Evolutionary conservation across 495 filamentous ascomycete species (phyloP), one percentile per base, ranked within the genome.

Genomic region (Jackrogersella multiformis): DNA sequence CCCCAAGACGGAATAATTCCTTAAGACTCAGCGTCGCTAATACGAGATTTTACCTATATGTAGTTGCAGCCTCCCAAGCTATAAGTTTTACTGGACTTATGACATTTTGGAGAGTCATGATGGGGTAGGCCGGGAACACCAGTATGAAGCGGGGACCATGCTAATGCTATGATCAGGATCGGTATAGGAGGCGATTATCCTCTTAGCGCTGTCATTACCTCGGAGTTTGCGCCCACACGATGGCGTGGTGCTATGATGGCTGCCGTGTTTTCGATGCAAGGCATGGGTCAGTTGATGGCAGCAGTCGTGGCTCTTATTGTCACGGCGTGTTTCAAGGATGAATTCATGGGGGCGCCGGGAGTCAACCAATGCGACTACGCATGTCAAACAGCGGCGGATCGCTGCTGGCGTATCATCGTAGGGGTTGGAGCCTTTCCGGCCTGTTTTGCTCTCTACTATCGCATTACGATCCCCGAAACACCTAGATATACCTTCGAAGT

Each of bases 201-300:
- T 0, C 78, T 94, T 21, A 89, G 86, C n/a, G 86, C 87, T 0
- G 86, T 92, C 56, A 94, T 96, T 65, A 94, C 90, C 10, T 90
- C 91, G 2, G 91, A 94, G 86, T 93, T 92, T 73, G 91, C 91
- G 18, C 92, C 89, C 4, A 94, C 90, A 46, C 89, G 92, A 73
- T 92, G 90, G 89, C 84, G 92, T 56, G 92, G 92, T 51, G 90
- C 88, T 45, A 94, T 96, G 92, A 92, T 96, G 89, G 91, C 86
- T 12, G 83, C 90, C 5, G 92, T 96, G 34, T 95, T 96, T 71
- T 88, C 90, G 30, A 94, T 94, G 89, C 92, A 95, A 72, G 91
- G 91, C 35, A 82, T 92, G 58, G 92, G 92, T 45, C 84, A 93
- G 73, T 82, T 94, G 49, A 81, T 80, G 4, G 90, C 89, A 38